These are phyloP conservation scores for Paraphaeosphaeria sporulosa DNA, from an alignment of 2,329 filamentous ascomycete species.

Conservation along the genomic window DNA sequence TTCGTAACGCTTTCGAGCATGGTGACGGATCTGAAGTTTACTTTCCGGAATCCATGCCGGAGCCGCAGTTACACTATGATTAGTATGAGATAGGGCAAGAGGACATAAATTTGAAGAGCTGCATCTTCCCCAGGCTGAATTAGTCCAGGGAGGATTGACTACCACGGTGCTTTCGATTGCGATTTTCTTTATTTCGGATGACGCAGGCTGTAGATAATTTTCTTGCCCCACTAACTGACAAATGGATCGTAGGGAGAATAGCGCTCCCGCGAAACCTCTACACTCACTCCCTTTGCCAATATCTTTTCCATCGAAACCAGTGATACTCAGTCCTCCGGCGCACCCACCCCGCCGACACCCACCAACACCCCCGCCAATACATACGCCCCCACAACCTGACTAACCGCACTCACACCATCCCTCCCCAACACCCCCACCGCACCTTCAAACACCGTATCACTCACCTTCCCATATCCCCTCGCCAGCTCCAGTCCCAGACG, in stretches of 20 bases:
- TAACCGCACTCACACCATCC: slow-evolving; percentile 12
- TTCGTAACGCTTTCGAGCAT: neutral
- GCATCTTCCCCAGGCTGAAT: too few relatives aligned
- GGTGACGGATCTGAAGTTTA: neutral
- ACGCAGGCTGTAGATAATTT: too few relatives aligned
- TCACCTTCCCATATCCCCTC: slow-evolving; percentile 5
- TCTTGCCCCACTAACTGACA: too few relatives aligned
- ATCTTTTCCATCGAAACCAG: too few relatives aligned
- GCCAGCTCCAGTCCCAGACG: slow-evolving; percentile 14
- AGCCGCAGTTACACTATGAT: neutral
- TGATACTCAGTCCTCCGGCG: neutral
- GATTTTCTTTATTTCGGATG: too few relatives aligned
- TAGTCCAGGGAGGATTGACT: too few relatives aligned
- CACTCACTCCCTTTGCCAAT: too few relatives aligned
- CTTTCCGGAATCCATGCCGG: neutral
- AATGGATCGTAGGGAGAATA: too few relatives aligned
- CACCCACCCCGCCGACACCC: slow-evolving; percentile 13
- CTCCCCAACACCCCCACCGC: slow-evolving; percentile 7
- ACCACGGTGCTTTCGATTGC: too few relatives aligned
- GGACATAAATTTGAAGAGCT: too few relatives aligned
- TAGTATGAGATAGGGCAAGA: too few relatives aligned
- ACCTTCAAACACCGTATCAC: slow-evolving; percentile 6
- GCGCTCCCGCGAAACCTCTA: too few relatives aligned
- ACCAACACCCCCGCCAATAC: slow-evolving; percentile 12
- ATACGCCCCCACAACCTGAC: slow-evolving; percentile 17